Evolutionary conservation across 768 basidiomycete genomes (phyloP), one percentile per base, ranked within the genome.

Genomic region (Boletus rubropictus): DNA sequence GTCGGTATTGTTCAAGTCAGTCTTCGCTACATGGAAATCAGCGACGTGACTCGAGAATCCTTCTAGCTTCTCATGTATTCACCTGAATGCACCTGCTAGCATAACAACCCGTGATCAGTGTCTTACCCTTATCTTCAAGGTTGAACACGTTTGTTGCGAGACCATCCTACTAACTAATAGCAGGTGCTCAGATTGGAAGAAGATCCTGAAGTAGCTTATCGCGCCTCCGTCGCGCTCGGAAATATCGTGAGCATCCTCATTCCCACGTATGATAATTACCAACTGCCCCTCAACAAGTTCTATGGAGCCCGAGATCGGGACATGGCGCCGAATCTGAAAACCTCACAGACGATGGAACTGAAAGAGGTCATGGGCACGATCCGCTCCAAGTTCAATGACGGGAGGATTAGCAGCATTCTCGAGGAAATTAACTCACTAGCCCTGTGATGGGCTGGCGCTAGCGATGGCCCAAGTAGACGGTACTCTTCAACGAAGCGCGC

Each of bases 1-100:
- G 4, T 94, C 93, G 0, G 69, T 93, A 29, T 66, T 89, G 27
- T 83, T 97, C 69, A 98, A 98, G 95, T 98, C 55, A 57, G 86
- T 74, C 15, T 27, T 15, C 11, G 28, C 48, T 17, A 31, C 27
- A 29, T 22, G 11, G 17, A 40, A 39, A 29, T 49, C 14, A 9
- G 33, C 17, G 18, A 31, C 7, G 12, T 24, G 29, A 24, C 43
- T 46, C 38, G 50, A 57, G n/a, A 37, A 43, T 38, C 7, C 20
- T 25, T 36, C 8, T n/a, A 89, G 86, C 59, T 66, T 84, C 47
- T 89, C 87, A 2, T 87, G 84, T 54, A 61, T 81, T 29, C 64
- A 67, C 18, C 60, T 84, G 36, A 69, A 66, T 32, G 63, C 69
- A 27, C 67, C 72, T 10, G 61, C 82, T 12, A 65, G 72, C 21